phyloP scores from a whole-genome alignment of 495 filamentous ascomycete species.

The Hypoxylon cercidicola region DNA sequence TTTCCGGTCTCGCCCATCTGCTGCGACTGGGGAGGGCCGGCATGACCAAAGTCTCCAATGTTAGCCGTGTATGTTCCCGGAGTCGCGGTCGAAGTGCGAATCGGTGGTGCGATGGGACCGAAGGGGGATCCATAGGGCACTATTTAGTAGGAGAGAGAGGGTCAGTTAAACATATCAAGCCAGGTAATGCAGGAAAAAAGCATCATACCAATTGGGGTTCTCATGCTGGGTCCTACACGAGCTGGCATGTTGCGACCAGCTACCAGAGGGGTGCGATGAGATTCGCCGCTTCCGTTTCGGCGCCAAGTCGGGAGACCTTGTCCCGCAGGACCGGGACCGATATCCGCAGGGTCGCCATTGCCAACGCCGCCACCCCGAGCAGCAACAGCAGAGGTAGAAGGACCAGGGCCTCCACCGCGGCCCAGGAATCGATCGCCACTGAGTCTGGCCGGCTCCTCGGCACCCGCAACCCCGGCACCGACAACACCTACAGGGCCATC shows the following conservation, averaged over 20 bases:
- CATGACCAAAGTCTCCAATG: background rate
- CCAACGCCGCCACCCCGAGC: background rate
- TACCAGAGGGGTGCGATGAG: background rate
- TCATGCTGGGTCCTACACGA: conserved; percentile 1
- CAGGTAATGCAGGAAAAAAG: background rate
- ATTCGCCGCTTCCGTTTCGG: conserved; percentile 12
- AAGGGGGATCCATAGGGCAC: conserved; percentile 36
- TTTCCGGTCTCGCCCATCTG: background rate
- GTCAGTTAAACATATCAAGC: conserved; percentile 6
- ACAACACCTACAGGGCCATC: conserved; percentile 19
- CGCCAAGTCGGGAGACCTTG: conserved; percentile 26
- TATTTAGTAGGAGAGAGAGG: conserved; percentile 1
- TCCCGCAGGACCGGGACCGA: background rate
- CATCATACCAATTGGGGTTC: conserved; percentile 18
- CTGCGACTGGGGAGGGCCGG: background rate
- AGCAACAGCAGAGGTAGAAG: background rate
- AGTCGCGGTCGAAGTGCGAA: conserved; percentile 9
- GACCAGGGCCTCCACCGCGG: background rate
- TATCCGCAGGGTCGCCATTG: background rate
- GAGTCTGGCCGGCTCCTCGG: conserved; percentile 7
- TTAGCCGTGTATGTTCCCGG: background rate
- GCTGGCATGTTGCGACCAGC: conserved; percentile 7
- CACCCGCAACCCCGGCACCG: background rate
- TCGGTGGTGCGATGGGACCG: conserved; percentile 38
- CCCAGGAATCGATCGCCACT: conserved; percentile 7